phyloP scores from a whole-genome alignment of 345 rosid genomes.

The Ceriops zippeliana region DNA sequence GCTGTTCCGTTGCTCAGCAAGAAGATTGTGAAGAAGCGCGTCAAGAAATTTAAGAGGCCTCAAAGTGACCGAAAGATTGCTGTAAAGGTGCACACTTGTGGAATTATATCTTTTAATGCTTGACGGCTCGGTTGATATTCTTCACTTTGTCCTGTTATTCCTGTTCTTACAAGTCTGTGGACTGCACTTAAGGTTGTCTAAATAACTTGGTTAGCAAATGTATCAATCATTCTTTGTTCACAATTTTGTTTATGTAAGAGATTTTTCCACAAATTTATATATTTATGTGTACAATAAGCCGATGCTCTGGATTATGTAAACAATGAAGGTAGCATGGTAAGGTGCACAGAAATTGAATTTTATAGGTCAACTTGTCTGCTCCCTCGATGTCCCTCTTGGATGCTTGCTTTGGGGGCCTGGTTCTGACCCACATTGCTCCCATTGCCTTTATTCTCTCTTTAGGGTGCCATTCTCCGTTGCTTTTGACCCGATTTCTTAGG shows the following conservation, averaged over 20 bases:
- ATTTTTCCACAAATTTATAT: too few relatives aligned
- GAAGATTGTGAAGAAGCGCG: conserved; percentile 69
- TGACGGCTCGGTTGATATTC: too few relatives aligned
- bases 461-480: neutral
- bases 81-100: conserved; percentile 35
- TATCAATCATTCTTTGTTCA: too few relatives aligned
- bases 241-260: too few relatives aligned
- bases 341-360: conserved; percentile 14
- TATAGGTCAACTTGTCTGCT: conserved; percentile 20
- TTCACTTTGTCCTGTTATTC: too few relatives aligned
- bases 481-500: neutral
- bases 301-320: conserved; percentile 15
- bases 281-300: conserved; percentile 16
- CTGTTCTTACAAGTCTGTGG: too few relatives aligned
- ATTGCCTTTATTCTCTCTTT: neutral
- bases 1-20: conserved; percentile 55
- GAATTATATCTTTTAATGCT: neutral
- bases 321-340: conserved; percentile 19
- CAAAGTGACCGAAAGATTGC: conserved; percentile 59
- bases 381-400: conserved; percentile 7
- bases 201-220: too few relatives aligned
- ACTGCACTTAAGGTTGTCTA: too few relatives aligned
- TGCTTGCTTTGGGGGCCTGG: conserved; percentile 21
- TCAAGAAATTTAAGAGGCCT: conserved; percentile 62
- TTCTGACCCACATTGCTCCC: conserved; percentile 4